Evolutionary conservation across 257 asterid genomes (phyloP).

Genomic region (Phtheirospermum japonicum): DNA sequence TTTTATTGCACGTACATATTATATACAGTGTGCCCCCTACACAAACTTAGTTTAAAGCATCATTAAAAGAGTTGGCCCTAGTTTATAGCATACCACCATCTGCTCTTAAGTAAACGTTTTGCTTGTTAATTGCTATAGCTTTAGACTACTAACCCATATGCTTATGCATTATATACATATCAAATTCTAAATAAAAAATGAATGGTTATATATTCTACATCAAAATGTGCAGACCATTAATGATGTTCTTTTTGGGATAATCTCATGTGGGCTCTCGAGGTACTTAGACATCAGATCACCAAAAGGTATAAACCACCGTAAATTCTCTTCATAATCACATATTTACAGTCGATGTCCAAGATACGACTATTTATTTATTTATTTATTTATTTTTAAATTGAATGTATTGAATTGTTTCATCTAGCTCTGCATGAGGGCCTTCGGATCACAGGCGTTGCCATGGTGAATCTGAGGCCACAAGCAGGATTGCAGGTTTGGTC

Average conservation of each 20-base stretch:
- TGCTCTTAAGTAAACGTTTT: no score
- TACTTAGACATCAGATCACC: not conserved
- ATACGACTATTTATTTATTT: not conserved
- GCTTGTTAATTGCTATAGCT: no score
- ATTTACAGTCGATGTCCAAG: no score
- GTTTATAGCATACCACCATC: no score
- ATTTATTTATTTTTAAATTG: not conserved
- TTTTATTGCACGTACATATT: no score
- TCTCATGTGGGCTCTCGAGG: not conserved
- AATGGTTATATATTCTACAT: not conserved
- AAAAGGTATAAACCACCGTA: not conserved
- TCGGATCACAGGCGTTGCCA: conserved; percentile 5
- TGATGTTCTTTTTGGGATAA: not conserved
- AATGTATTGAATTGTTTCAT: not conserved
- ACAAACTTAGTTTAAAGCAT: no score
- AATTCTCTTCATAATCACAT: not conserved
- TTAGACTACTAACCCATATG: no score
- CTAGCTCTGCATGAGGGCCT: conserved; percentile 4
- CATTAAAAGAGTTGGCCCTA: no score
- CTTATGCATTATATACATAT: no score
- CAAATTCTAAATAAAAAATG: not conserved
- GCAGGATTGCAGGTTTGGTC: not conserved
- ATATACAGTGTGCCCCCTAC: no score
- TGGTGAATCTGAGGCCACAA: conserved; percentile 10
- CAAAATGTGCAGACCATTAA: not conserved